Evolutionary conservation across 179 eudicot species (phyloP), one percentile per base, ranked within the genome.

Genomic region (Silene vulgaris): DNA sequence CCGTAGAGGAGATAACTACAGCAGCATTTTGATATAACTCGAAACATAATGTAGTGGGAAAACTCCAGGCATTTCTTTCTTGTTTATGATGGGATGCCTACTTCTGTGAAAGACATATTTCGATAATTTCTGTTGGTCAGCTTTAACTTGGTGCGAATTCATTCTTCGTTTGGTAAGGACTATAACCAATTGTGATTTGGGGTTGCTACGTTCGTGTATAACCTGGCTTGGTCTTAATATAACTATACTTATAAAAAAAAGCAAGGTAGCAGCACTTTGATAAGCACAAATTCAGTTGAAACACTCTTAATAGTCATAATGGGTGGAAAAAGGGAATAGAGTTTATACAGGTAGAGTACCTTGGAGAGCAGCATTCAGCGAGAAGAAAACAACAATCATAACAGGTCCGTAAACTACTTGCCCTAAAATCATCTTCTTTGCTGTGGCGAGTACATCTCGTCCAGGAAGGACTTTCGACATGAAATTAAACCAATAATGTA

Each of bases 401-500:
- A 76, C 67, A 67, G 99, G 99, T 32, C 99, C 99, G 78, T 79
- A 90, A 14, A 88, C 65, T 19, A 88, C 60, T 78, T 95, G 99
- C 50, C 97, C 99, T 85, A 89, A 76, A 21, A 77, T 75, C 79
- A 95, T 92, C 76, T 95, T 95, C 82, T 89, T 92, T 30, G 85
- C 73, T 13, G 97, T 95, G 8, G 97, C 81, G 43, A 79, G 37
- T 17, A 95, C 17, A 80, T 86, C 95, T 26, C 89, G 85, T 76
- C 87, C 86, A 60, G 99, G 97, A 48, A 95, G 88, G 57, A 80
- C 80, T 76, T 62, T 85, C 4, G 97, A 85, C 66, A 92, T 75
- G 61, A 89, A 80, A 74, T 92, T 95, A 82, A 92, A 95, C 97
- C 97, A 95, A 75, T 77, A 86, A 85, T 92, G 99, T 79, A 93